Percentiles rank a stretch among this genome's conserved stretches.
Conservation (phyloP, 129 eudicot genomes). For the Gnaphalium uliginosum region DNA sequence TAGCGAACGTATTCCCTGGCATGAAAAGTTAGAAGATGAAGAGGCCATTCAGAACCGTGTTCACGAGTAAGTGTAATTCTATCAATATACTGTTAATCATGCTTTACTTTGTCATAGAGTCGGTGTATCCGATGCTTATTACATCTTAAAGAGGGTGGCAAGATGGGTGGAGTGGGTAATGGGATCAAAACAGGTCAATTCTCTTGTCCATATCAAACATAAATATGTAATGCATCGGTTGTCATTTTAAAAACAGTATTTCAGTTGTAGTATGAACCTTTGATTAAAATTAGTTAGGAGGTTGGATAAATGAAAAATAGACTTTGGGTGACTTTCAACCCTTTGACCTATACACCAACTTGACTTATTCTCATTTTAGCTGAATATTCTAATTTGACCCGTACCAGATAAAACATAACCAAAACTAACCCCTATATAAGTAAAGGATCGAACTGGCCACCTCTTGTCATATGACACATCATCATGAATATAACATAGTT, state of each 20-base stretch:
- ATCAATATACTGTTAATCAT: neutral
- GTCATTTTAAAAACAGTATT: neutral
- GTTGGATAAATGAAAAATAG: too few relatives aligned
- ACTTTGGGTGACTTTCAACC: neutral
- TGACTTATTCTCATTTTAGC: neutral
- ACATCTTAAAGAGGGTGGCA: neutral
- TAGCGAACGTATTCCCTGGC: constrained; percentile 86
- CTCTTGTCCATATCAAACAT: neutral
- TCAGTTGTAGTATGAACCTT: neutral
- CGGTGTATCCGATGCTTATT: neutral
- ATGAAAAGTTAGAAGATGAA: constrained; percentile 86
- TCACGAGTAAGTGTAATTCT: constrained; percentile 72
- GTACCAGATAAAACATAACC: neutral
- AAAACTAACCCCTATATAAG: neutral
- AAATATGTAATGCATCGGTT: neutral
- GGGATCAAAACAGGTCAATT: neutral
- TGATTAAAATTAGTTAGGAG: too few relatives aligned
- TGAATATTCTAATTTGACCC: neutral
- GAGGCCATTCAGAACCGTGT: constrained; percentile 92
- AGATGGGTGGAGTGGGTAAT: neutral
- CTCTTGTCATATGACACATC: neutral
- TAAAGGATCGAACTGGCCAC: neutral
- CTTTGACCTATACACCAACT: neutral
- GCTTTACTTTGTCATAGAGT: neutral
- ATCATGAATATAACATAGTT: neutral